These are phyloP conservation scores for Plasmodium ovale DNA, from an alignment of 169 alveolate genomes.

Conservation along the genomic window DNA sequence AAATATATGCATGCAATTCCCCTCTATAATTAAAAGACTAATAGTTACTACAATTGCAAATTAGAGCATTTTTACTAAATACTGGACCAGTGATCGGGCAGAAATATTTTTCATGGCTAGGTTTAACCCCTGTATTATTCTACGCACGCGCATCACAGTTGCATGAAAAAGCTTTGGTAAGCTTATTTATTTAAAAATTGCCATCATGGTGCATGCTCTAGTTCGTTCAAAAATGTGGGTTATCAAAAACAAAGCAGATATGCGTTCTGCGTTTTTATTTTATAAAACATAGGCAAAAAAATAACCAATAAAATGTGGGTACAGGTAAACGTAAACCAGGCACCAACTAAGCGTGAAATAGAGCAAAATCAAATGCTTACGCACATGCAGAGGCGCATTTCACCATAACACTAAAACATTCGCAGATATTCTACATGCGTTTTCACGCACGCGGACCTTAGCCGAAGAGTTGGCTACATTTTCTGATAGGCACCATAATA, in stretches of 20 bases:
- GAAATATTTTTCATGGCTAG: neutral
- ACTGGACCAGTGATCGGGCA: neutral
- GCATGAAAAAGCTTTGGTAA: too few relatives aligned
- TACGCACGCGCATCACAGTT: too few relatives aligned
- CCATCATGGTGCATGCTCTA: neutral
- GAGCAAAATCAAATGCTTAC: too few relatives aligned
- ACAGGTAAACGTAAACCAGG: neutral
- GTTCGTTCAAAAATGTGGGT: neutral
- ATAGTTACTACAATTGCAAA: too few relatives aligned
- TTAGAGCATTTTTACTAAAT: neutral
- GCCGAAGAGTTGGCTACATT: too few relatives aligned
- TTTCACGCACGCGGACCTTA: neutral
- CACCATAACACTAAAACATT: neutral
- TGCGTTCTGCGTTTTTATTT: neutral
- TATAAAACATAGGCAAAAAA: neutral
- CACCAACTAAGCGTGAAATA: too few relatives aligned
- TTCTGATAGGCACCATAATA: conserved; percentile 33
- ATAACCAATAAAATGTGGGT: neutral
- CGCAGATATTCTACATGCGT: neutral
- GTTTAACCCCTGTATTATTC: neutral
- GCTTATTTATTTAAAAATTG: neutral
- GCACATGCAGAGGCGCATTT: neutral
- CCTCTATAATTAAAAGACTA: too few relatives aligned
- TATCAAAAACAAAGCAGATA: neutral
- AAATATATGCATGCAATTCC: neutral